phyloP scores from a whole-genome alignment of 176 grass and related monocot genomes.

The Musa itinerans region DNA sequence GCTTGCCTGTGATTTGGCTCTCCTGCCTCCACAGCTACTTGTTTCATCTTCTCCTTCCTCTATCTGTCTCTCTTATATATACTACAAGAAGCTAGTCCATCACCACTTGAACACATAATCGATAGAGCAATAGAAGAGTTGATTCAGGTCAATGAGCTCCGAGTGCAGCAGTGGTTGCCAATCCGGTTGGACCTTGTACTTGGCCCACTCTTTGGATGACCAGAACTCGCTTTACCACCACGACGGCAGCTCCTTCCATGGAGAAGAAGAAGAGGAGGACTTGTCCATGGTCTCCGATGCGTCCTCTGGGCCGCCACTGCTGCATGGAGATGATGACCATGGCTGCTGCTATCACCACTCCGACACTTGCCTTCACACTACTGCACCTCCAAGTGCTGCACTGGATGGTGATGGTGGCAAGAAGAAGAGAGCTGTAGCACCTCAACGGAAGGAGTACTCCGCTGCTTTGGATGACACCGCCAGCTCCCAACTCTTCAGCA shows the following conservation, averaged over 20 bases:
- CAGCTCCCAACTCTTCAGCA: constrained; percentile 57
- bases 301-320: constrained; percentile 69
- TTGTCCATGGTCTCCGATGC: constrained; percentile 96
- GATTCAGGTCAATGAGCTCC: constrained; percentile 27
- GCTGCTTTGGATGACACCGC: constrained; percentile 87
- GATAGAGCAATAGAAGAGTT: too few relatives aligned
- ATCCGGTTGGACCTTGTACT: constrained; percentile 95
- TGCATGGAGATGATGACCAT: constrained; percentile 12
- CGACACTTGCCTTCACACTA: neutral
- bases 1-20: constrained; percentile 1
- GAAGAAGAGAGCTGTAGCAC: constrained; percentile 14
- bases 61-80: too few relatives aligned
- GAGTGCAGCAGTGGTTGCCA: constrained; percentile 93
- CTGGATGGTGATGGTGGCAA: constrained; percentile 17
- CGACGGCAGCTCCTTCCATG: neutral
- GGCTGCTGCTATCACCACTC: neutral
- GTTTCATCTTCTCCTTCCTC: neutral
- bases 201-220: constrained; percentile 46
- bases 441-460: constrained; percentile 29
- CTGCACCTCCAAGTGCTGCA: neutral
- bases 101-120: neutral
- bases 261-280: constrained; percentile 24
- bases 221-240: neutral
- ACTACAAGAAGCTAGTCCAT: neutral
- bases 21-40: neutral